A percentile compares a stretch with the other conserved stretches of the same genome.
phyloP scores from a whole-genome alignment of 2,329 filamentous ascomycete species.

The Teratosphaeria epicoccoides region DNA sequence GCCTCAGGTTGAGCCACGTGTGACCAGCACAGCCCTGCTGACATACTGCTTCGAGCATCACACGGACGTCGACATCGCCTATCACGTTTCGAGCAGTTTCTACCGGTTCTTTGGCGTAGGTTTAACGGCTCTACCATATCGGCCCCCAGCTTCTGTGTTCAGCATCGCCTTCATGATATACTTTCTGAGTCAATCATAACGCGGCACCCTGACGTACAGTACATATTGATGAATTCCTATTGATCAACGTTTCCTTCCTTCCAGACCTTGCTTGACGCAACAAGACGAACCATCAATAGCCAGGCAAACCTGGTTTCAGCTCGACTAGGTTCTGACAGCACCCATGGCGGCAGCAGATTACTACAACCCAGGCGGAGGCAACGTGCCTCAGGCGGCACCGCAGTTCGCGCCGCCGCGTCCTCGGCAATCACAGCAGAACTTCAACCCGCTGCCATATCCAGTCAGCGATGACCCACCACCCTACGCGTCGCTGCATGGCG shows the following conservation, averaged over 20 bases:
- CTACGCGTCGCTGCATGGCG: constrained; percentile 17
- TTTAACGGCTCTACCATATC: neutral
- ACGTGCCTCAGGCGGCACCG: neutral
- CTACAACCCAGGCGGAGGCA: constrained; percentile 11
- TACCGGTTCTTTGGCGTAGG: neutral
- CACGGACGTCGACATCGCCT: neutral
- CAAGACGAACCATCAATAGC: neutral
- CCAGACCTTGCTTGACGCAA: neutral
- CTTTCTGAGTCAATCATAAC: neutral
- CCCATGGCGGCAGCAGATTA: constrained; percentile 23
- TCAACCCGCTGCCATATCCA: constrained; percentile 17
- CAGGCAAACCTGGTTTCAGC: neutral
- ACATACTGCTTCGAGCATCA: neutral
- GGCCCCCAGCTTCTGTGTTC: neutral
- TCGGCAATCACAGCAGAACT: constrained; percentile 7
- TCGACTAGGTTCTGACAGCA: neutral
- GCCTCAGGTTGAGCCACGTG: neutral
- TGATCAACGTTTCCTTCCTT: neutral
- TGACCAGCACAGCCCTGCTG: neutral
- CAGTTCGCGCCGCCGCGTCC: constrained; percentile 5
- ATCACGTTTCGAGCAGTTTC: neutral
- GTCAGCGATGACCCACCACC: constrained; percentile 22
- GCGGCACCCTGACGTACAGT: neutral
- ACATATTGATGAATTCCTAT: neutral
- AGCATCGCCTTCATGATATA: neutral